phyloP scores from a whole-genome alignment of 2,329 filamentous ascomycete species.

The Talaromyces islandicus region DNA sequence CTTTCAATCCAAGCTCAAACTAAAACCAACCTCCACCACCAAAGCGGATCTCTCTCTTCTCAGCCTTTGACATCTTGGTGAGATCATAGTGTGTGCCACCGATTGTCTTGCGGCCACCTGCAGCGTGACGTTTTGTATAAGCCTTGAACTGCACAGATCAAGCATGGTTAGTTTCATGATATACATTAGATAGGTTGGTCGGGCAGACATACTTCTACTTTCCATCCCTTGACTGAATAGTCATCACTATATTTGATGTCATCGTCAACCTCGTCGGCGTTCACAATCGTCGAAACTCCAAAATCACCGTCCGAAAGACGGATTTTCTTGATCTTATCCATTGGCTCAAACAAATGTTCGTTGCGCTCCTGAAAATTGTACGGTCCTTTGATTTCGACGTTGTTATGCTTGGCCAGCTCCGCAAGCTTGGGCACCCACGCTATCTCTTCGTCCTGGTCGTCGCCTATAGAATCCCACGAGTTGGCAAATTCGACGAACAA shows the following conservation, averaged over 20 bases:
- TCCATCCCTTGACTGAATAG: constrained; percentile 6
- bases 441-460: constrained; percentile 6
- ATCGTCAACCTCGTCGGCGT: not conserved
- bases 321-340: not conserved
- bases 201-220: constrained; percentile 1
- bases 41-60: not conserved
- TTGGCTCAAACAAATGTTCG: not conserved
- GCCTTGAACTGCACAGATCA: constrained; percentile 1
- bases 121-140: not conserved
- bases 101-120: not conserved
- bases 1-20: not conserved
- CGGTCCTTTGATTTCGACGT: constrained; percentile 3
- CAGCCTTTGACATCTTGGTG: not conserved
- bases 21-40: not conserved
- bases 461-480: not conserved
- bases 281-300: no score
- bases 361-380: constrained; percentile 1
- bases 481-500: constrained; percentile 2
- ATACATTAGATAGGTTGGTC: not conserved
- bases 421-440: constrained; percentile 5
- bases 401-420: not conserved
- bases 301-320: not conserved
- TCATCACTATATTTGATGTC: constrained; percentile 3
- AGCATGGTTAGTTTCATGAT: not conserved
- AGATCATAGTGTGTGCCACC: constrained; percentile 5